These are phyloP conservation scores for Trichaptum fuscoviolaceum DNA, from an alignment of 768 basidiomycete species.

Conservation along the genomic window DNA sequence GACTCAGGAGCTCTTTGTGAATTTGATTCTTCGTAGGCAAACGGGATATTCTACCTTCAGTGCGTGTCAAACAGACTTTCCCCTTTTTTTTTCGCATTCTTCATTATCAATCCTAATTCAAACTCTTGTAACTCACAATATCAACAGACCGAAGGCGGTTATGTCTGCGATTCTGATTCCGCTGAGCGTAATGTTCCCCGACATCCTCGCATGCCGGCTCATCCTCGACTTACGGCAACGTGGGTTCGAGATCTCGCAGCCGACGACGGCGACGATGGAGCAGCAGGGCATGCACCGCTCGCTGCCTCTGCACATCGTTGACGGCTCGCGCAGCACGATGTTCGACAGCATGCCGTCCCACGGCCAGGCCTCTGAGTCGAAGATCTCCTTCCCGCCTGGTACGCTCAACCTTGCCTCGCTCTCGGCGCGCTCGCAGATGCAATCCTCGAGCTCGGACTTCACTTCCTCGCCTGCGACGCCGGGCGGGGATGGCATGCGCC, in stretches of 20 bases:
- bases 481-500: neutral
- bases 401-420: neutral
- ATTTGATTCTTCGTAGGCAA: constrained; percentile 39
- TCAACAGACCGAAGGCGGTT: constrained; percentile 64
- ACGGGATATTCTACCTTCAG: constrained; percentile 86
- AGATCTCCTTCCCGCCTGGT: neutral
- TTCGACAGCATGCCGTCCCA: neutral
- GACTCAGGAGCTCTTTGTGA: neutral
- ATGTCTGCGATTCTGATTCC: constrained; percentile 84
- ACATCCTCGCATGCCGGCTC: constrained; percentile 73
- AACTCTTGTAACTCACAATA: constrained; percentile 13
- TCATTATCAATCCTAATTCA: constrained; percentile 4
- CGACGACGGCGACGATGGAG: constrained; percentile 1
- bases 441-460: neutral
- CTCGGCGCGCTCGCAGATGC: neutral
- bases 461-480: neutral
- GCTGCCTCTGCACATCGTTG: neutral
- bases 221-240: constrained; percentile 81
- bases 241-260: constrained; percentile 51
- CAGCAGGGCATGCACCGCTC: neutral
- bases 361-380: neutral
- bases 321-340: neutral
- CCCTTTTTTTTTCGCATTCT: constrained; percentile 3
- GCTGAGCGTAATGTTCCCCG: constrained; percentile 78
- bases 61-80: constrained; percentile 26